phyloP scores from a whole-genome alignment of 331 rosid genomes.

The Acacia concinna region DNA sequence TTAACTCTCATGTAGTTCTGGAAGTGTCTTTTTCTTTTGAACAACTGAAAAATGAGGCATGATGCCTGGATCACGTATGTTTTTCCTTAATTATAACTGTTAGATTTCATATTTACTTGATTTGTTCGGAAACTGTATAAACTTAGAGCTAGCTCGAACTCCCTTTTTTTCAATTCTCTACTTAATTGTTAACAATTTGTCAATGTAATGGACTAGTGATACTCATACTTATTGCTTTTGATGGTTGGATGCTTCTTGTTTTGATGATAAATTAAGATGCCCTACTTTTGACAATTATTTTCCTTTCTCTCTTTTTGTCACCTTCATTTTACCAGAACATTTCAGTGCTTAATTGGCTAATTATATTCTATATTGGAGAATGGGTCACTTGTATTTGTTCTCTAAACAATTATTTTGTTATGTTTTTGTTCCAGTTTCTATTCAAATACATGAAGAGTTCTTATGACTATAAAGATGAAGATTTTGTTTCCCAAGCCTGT shows the following conservation, averaged over 20 bases:
- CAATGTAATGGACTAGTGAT: background rate
- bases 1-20: no score
- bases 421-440: background rate
- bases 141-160: background rate
- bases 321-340: background rate
- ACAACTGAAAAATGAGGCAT: no score
- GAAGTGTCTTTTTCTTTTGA: no score
- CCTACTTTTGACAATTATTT: background rate
- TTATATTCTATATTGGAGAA: background rate
- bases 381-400: background rate
- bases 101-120: background rate
- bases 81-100: background rate
- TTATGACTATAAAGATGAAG: background rate
- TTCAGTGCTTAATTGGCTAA: background rate
- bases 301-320: background rate
- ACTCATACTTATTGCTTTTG: background rate
- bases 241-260: background rate
- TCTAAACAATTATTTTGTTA: background rate
- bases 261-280: background rate
- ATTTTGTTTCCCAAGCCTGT: no score
- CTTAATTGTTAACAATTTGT: background rate
- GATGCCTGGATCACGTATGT: conserved; percentile 39
- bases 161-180: background rate
- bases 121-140: background rate
- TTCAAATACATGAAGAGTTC: background rate